Evolutionary conservation across 1,284 basidiomycete species (phyloP).

Genomic region (Trichosporon inkin): DNA sequence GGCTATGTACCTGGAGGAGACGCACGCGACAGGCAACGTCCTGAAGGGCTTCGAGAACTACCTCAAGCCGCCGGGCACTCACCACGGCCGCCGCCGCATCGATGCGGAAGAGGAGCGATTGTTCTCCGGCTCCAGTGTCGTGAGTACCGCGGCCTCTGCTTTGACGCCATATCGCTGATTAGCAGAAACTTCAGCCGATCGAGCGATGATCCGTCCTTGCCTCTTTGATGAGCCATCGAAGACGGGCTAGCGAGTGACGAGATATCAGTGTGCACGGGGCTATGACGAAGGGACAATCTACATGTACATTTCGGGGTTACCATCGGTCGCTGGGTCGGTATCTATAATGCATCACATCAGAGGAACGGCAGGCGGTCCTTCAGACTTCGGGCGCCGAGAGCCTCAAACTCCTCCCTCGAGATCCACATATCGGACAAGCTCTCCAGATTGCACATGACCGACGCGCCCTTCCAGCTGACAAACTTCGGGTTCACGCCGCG

Average conservation of each 20-base stretch:
- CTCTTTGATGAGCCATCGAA: not conserved
- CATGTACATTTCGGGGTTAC: not conserved
- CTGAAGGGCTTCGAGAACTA: conserved; percentile 52
- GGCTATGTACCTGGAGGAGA: conserved; percentile 52
- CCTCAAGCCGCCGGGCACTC: conserved; percentile 46
- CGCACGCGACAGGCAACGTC: conserved; percentile 37
- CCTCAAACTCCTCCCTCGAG: conserved; percentile 74
- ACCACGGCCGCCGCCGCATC: conserved; percentile 29
- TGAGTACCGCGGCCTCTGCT: not conserved
- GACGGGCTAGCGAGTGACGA: not conserved
- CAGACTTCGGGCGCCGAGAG: conserved; percentile 53
- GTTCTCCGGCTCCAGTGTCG: conserved; percentile 47
- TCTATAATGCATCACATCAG: conserved; percentile 14
- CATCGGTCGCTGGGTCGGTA: not conserved
- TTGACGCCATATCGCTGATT: not conserved
- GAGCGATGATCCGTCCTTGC: not conserved
- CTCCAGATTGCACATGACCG: conserved; percentile 91
- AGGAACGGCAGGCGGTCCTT: conserved; percentile 46
- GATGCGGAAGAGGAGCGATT: conserved; percentile 49
- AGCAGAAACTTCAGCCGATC: not conserved
- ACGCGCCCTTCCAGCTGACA: conserved; percentile 90
- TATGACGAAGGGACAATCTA: not conserved
- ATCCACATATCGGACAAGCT: conserved; percentile 85
- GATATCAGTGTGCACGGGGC: not conserved
- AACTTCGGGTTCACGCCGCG: conserved; percentile 87